Evolutionary conservation across 1,284 basidiomycete genomes (phyloP).

Genomic region (Gymnopus androsaceus): DNA sequence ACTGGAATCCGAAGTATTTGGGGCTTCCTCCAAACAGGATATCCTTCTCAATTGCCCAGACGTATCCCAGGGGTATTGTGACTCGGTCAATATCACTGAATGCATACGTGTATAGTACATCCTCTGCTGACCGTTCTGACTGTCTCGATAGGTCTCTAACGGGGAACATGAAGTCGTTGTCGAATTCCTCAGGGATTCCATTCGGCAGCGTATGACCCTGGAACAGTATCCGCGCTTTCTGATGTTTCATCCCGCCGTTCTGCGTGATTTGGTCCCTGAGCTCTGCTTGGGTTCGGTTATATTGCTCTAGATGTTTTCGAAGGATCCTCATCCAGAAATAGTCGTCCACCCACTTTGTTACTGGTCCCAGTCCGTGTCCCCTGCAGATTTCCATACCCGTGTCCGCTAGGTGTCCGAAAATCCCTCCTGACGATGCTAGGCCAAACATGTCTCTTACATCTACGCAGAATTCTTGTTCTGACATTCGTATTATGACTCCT

Average conservation of each 20-base stretch:
- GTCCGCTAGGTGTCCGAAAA: no score
- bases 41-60: not conserved
- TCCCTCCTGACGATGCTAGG: not conserved
- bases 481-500: not conserved
- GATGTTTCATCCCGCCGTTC: not conserved
- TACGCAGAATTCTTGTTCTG: not conserved
- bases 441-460: not conserved
- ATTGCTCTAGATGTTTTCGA: not conserved
- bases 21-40: not conserved
- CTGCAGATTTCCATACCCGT: no score
- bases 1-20: not conserved
- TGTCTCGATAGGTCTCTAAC: not conserved
- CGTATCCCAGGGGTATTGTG: not conserved
- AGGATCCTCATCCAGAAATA: not conserved
- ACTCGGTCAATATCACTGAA: not conserved
- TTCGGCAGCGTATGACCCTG: no score
- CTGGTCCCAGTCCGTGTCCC: no score
- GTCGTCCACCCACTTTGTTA: slow-evolving; percentile 8
- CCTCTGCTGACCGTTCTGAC: not conserved
- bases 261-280: not conserved
- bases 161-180: not conserved
- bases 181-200: no score
- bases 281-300: not conserved
- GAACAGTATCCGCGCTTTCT: not conserved
- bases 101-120: not conserved